Base-by-base conservation (phyloP, 1,139 yeast genomes). In the Fermentozyma sake region DNA sequence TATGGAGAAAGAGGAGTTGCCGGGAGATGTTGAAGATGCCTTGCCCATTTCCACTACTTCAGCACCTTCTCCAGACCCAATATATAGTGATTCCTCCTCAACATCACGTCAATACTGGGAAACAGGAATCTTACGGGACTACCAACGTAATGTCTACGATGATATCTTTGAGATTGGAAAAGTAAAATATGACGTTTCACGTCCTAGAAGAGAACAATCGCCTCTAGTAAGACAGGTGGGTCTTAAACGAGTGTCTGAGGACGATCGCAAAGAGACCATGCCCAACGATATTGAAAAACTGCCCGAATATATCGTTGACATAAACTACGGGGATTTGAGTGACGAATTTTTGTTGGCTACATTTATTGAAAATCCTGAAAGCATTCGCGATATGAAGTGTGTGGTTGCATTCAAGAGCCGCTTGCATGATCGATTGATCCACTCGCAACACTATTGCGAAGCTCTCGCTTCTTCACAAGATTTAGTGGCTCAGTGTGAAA, bases 341-440 rank as follows among this genome's bases (percentile, higher is more conserved):
- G 40, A 34, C 7, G 26, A 22, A 15, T 15, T 33, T 19, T 19
- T 39, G n/a, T 28, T 41, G 24, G 24, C 20, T 12, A 27, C 23
- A 13, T 23, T 41, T 18, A 29, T 41, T 4, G 42, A 41, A 13
- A 33, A 39, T 22, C 26, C 27, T 7, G 16, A 18, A 7, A 15
- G 25, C 15, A 8, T 34, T 9, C 34, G 36, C 9, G 31, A 34
- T 16, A 26, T 41, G 27, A 41, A 41, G 30, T 34, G 29, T 15
- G 33, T 32, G 20, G 38, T 35, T 7, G 41, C 42, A 2, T 30
- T 31, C 25, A 31, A 31, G 21, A 39, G 43, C 15, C 31, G 26
- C 26, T 23, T 41, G 7, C 36, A 39, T 2, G 36, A 32, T 14
- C 29, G 43, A 15, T 22, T 34, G 24, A 16, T 33, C 28, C 29